Evolutionary conservation across 176 grass and related monocot species (phyloP).

Genomic region (Neostapfia colusana): DNA sequence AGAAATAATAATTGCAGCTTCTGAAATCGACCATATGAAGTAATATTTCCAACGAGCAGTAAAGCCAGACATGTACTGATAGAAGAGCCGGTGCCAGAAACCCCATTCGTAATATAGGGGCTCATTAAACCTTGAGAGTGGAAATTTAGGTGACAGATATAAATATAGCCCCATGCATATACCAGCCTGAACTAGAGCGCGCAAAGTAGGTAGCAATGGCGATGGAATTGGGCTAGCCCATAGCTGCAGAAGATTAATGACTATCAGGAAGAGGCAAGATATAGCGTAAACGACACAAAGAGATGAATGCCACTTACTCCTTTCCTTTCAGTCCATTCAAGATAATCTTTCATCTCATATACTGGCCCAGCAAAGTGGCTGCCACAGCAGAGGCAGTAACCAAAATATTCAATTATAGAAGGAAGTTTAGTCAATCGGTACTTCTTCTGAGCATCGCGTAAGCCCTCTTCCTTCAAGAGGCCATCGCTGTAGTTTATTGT

Average conservation of each 20-base stretch:
- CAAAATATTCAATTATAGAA: conserved; percentile 92
- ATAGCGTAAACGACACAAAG: conserved; percentile 29
- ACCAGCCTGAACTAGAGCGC: conserved; percentile 79
- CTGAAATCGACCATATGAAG: conserved; percentile 97
- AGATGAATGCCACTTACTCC: conserved; percentile 53
- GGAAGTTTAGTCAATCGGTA: conserved; percentile 61
- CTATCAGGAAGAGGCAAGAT: conserved; percentile 32
- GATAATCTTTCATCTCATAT: conserved; percentile 97
- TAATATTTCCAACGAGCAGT: conserved; percentile 98
- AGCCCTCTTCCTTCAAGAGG: conserved; percentile 72
- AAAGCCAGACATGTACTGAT: conserved; percentile 96
- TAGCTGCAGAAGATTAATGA: conserved; percentile 46
- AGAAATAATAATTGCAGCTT: conserved; percentile 82
- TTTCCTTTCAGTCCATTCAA: conserved; percentile 85
- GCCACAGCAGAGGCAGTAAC: conserved; percentile 95
- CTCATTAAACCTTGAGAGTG: conserved; percentile 80
- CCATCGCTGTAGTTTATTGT: conserved; percentile 94
- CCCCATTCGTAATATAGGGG: conserved; percentile 77
- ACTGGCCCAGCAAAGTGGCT: conserved; percentile 95
- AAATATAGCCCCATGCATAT: conserved; percentile 92
- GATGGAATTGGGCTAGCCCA: conserved; percentile 66
- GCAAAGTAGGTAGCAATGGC: conserved; percentile 62
- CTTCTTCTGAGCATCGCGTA: conserved; percentile 84
- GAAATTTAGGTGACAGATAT: conserved; percentile 70
- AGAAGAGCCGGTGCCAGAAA: conserved; percentile 84